Percentiles rank a stretch among this genome's conserved stretches.
Conservation (phyloP, 148 eudicot species). For the Vaccinium macrocarpon region DNA sequence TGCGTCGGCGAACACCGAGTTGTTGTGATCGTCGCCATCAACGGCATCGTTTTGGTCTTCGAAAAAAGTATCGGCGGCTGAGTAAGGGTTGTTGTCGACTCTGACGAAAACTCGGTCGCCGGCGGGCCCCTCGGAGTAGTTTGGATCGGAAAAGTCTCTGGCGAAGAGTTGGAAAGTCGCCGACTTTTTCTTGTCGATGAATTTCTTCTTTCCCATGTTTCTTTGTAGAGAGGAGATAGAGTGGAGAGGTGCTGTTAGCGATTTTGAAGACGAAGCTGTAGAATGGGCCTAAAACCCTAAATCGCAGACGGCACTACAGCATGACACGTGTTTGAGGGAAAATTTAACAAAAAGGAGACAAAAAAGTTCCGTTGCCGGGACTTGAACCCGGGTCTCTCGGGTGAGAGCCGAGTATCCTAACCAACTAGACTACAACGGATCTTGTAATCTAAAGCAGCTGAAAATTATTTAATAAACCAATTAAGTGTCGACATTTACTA, state of each 20-base stretch:
- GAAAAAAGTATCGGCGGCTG: conserved; percentile 28
- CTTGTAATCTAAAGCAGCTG: rapidly evolving
- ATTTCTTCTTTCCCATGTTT: conserved; percentile 77
- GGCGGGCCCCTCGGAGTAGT: conserved; percentile 41
- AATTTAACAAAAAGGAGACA: too few species aligned
- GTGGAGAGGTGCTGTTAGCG: not conserved
- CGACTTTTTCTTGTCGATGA: conserved; percentile 81
- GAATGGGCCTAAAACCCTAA: conserved; percentile 12
- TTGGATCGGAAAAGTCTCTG: conserved; percentile 65
- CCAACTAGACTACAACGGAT: conserved; percentile 97
- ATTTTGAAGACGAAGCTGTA: not conserved
- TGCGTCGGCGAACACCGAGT: conserved; percentile 62
- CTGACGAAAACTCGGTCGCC: conserved; percentile 77
- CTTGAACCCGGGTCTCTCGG: conserved; percentile 98
- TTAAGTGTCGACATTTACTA: too few species aligned
- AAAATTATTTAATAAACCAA: too few species aligned
- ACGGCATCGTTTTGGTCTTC: conserved; percentile 30
- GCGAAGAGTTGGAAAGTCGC: conserved; percentile 83
- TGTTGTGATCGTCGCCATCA: conserved; percentile 25
- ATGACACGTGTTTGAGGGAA: not conserved
- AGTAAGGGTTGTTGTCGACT: conserved; percentile 62
- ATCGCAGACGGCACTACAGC: not conserved
- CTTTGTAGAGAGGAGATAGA: not conserved
- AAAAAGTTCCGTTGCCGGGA: conserved; percentile 70
- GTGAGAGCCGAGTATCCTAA: conserved; percentile 99